Evolutionary conservation across 768 basidiomycete species (phyloP), one percentile per base, ranked within the genome.

Genomic region (Calocera viscosa): DNA sequence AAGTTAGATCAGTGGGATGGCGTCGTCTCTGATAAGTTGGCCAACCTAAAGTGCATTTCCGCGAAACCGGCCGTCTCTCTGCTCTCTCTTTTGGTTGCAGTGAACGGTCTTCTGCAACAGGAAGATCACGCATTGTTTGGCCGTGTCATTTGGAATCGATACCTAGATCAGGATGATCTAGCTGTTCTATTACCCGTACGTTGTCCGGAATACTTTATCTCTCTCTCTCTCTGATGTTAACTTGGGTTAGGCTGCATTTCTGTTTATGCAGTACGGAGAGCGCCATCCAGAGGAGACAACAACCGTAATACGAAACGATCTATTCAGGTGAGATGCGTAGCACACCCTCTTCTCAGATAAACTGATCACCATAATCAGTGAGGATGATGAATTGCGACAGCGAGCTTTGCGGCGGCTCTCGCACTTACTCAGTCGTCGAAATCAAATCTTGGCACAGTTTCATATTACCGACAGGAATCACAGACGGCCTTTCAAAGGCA

Each of bases 261-360:
- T 90, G 26, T 67, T 84, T 28, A 89, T 88, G 86, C 86, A 88
- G 73, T 86, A 83, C 69, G 86, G 85, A 0, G 89, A 89, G 73
- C 87, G 83, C 75, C 76, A 75, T 0, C 78, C 84, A 0, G 66
- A 77, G 35, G 81, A 83, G n/a, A 75, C 86, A 39, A 68, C 81
- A 10, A 76, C 78, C 1, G 70, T 80, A 26, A 81, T 89, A 24
- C 80, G 84, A 69, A 74, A 80, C 63, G 84, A 88, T 66, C 69
- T 87, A 41, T 78, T 78, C 35, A 85, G 83, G 86, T 86, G 69
- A n/a, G 68, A 16, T 16, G 28, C 7, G n/a, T 65, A 39, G n/a
- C n/a, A 22, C 63, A 22, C 63, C n/a, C 47, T 39, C 49, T 38
- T 35, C 22, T 40, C 16, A 19, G 43, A 8, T 8, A 19, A 47